Evolutionary conservation across 352 stramenopile genomes (phyloP).

Genomic region (Aphanomyces stellatus): DNA sequence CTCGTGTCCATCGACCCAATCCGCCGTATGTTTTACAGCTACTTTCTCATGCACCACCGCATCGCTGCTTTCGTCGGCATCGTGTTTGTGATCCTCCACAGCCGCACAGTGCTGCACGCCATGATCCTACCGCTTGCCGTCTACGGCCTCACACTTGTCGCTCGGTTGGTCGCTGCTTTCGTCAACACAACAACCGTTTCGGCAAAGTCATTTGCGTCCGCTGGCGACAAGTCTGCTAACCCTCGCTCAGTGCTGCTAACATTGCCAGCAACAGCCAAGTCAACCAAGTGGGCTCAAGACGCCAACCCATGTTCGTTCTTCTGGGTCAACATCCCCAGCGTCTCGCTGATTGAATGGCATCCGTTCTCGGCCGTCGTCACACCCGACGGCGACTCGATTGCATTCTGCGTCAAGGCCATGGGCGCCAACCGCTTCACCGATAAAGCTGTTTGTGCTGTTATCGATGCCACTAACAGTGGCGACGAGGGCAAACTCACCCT

Average conservation of each 20-base stretch:
- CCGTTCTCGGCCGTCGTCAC: slow-evolving; percentile 76
- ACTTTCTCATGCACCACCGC: slow-evolving; percentile 73
- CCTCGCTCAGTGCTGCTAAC: slow-evolving; percentile 42
- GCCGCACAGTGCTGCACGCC: slow-evolving; percentile 39
- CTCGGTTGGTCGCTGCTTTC: slow-evolving; percentile 42
- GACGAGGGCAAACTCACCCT: slow-evolving; percentile 27
- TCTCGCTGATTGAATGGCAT: slow-evolving; percentile 64
- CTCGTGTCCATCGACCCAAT: slow-evolving; percentile 50
- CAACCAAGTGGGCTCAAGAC: slow-evolving; percentile 43
- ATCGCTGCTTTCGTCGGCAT: slow-evolving; percentile 61
- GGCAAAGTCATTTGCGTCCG: no score
- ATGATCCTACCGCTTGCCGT: slow-evolving; percentile 52
- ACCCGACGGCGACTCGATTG: slow-evolving; percentile 57
- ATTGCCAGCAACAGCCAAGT: slow-evolving; percentile 43
- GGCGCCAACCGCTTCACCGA: slow-evolving; percentile 36
- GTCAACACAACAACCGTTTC: slow-evolving; percentile 37
- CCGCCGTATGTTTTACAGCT: slow-evolving; percentile 54
- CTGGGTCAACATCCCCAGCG: slow-evolving; percentile 53
- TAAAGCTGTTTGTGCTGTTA: slow-evolving; percentile 19
- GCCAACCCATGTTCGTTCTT: slow-evolving; percentile 66
- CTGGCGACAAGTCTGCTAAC: no score
- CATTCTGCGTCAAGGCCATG: slow-evolving; percentile 64
- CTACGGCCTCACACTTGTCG: slow-evolving; percentile 46
- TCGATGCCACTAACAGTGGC: not conserved
- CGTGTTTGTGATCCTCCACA: slow-evolving; percentile 69